phyloP scores from a whole-genome alignment of 305 asterid species.

The Rubia peregrina region DNA sequence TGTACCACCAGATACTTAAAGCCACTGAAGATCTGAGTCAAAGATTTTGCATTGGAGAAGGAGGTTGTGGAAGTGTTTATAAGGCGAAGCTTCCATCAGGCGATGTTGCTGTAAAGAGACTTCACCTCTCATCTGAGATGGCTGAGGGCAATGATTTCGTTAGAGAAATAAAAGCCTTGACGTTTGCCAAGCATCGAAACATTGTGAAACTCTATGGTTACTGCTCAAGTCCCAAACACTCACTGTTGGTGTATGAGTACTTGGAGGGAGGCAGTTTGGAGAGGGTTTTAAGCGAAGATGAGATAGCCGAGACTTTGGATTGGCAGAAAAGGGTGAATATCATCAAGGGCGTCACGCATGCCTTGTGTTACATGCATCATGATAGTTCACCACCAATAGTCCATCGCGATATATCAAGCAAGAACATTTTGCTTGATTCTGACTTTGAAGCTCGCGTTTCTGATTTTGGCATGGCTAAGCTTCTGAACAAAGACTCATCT shows the following conservation, averaged over 20 bases:
- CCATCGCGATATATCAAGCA: slow-evolving; percentile 34
- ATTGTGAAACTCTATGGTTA: slow-evolving; percentile 30
- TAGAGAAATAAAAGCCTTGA: slow-evolving; percentile 15
- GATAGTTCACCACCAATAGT: slow-evolving; percentile 28
- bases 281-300: slow-evolving; percentile 12
- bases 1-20: slow-evolving; percentile 18
- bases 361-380: slow-evolving; percentile 31
- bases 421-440: slow-evolving; percentile 24
- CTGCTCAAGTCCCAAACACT: slow-evolving; percentile 21
- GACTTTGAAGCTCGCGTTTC: slow-evolving; percentile 25
- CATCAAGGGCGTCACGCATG: slow-evolving; percentile 23
- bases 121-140: slow-evolving; percentile 7
- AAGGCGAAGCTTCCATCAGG: neutral
- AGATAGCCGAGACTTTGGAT: slow-evolving; percentile 19
- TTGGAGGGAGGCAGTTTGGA: slow-evolving; percentile 23
- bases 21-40: slow-evolving; percentile 23
- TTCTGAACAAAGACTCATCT: slow-evolving; percentile 26
- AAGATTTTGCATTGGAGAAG: slow-evolving; percentile 21
- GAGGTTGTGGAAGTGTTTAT: slow-evolving; percentile 27
- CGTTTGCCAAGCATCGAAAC: slow-evolving; percentile 22
- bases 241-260: slow-evolving; percentile 27
- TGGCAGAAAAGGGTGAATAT: slow-evolving; percentile 30
- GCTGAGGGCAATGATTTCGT: neutral
- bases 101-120: slow-evolving; percentile 7
- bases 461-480: slow-evolving; percentile 31